phyloP scores from a whole-genome alignment of 2,329 filamentous ascomycete species.

The Fusarium sp. region DNA sequence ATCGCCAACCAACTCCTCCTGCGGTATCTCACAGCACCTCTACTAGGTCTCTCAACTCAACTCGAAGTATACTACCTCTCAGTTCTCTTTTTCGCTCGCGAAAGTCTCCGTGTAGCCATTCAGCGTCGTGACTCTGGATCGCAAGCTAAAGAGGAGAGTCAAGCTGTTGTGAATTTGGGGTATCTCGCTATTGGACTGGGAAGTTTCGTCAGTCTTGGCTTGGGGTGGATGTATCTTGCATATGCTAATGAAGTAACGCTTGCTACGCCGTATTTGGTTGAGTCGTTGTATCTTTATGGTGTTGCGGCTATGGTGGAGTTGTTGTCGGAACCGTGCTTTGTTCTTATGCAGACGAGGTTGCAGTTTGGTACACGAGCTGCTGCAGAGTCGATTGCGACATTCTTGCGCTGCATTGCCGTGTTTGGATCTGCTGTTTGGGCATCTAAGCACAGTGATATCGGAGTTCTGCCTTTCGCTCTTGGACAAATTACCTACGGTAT shows the following conservation, averaged over 20 bases:
- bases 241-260: conserved; percentile 61
- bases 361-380: conserved; percentile 83
- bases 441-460: conserved; percentile 66
- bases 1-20: conserved; percentile 91
- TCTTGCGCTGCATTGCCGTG: conserved; percentile 80
- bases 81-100: conserved; percentile 93
- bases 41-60: conserved; percentile 88
- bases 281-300: conserved; percentile 67
- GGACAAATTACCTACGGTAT: conserved; percentile 85
- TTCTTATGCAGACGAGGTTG: conserved; percentile 84
- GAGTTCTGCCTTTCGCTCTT: conserved; percentile 88
- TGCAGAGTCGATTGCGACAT: conserved; percentile 86
- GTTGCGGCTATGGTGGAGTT: conserved; percentile 77
- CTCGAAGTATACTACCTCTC: conserved; percentile 94
- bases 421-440: conserved; percentile 78
- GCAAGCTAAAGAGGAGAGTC: conserved; percentile 58
- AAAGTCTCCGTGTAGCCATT: conserved; percentile 90
- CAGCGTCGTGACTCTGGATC: conserved; percentile 73
- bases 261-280: conserved; percentile 72
- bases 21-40: conserved; percentile 85
- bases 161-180: conserved; percentile 88
- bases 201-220: conserved; percentile 68
- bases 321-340: conserved; percentile 88
- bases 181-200: conserved; percentile 83
- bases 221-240: conserved; percentile 77